A percentile compares a stretch with the other conserved stretches of the same genome.
phyloP scores from a whole-genome alignment of 345 rosid species.

The Cardamine occulta region DNA sequence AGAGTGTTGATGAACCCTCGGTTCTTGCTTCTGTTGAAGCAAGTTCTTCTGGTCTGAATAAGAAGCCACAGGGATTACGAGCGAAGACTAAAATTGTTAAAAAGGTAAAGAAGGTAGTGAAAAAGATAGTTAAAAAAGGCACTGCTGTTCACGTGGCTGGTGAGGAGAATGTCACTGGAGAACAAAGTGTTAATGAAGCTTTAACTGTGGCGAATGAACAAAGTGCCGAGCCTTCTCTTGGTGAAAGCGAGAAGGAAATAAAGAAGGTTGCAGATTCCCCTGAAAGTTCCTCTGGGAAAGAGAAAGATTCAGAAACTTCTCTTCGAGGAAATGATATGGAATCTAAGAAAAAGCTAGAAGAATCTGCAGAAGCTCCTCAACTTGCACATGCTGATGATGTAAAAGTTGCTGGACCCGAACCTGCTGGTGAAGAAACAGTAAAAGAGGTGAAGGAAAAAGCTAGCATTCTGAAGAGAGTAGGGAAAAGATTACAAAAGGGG shows the following conservation, averaged over 20 bases:
- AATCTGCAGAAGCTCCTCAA: slow-evolving; percentile 15
- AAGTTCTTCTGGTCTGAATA: slow-evolving; percentile 18
- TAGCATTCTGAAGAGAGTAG: slow-evolving; percentile 6
- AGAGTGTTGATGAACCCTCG: neutral
- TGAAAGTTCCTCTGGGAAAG: slow-evolving; percentile 23
- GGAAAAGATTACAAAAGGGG: slow-evolving; percentile 5
- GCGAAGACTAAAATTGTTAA: slow-evolving; percentile 27
- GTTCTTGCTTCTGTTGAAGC: slow-evolving; percentile 26
- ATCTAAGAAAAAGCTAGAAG: neutral
- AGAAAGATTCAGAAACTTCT: slow-evolving; percentile 26
- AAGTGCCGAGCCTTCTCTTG: slow-evolving; percentile 25
- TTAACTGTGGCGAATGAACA: neutral
- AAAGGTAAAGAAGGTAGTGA: slow-evolving; percentile 29
- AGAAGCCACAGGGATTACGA: neutral
- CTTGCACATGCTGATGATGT: slow-evolving; percentile 8
- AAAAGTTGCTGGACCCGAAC: slow-evolving; percentile 6
- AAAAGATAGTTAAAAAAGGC: slow-evolving; percentile 13
- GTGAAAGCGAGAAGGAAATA: slow-evolving; percentile 21
- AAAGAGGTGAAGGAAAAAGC: slow-evolving; percentile 12
- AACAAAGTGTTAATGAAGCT: slow-evolving; percentile 2
- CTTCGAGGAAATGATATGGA: slow-evolving; percentile 27
- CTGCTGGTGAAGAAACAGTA: slow-evolving; percentile 12
- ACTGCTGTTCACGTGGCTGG: slow-evolving; percentile 25
- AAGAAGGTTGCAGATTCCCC: slow-evolving; percentile 30
- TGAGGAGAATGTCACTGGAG: slow-evolving; percentile 32